phyloP scores from a whole-genome alignment of 1,139 yeast genomes.

The Pichia norvegensis region DNA sequence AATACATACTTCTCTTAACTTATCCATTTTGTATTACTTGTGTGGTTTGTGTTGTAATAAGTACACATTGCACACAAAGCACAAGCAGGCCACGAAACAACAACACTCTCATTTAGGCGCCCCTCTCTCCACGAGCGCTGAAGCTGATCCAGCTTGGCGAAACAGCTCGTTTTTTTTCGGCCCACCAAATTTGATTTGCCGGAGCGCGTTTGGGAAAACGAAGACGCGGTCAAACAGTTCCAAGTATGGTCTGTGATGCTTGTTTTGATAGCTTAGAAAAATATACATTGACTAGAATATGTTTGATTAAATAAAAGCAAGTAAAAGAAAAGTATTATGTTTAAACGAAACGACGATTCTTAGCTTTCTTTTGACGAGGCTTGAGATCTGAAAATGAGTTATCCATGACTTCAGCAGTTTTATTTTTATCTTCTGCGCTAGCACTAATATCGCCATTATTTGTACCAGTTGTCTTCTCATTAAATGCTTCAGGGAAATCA shows the following conservation, averaged over 20 bases:
- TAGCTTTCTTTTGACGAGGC: not conserved
- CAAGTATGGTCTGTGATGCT: too few species aligned
- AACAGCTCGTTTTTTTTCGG: too few species aligned
- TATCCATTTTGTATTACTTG: slow-evolving; percentile 33
- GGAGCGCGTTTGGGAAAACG: too few species aligned
- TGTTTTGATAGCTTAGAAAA: too few species aligned
- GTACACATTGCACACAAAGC: too few species aligned
- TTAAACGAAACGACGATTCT: not conserved
- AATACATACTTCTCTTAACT: slow-evolving; percentile 42
- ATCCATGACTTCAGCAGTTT: slow-evolving; percentile 1
- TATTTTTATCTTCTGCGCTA: not conserved
- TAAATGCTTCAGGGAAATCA: slow-evolving; percentile 5
- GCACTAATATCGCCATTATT: not conserved
- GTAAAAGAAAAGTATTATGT: not conserved
- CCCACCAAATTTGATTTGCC: too few species aligned
- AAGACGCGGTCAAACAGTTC: too few species aligned
- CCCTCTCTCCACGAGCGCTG: too few species aligned
- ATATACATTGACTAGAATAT: too few species aligned
- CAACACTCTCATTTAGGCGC: too few species aligned
- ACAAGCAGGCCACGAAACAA: not conserved
- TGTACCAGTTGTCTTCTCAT: not conserved
- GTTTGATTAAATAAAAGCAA: not conserved
- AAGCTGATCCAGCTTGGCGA: too few species aligned
- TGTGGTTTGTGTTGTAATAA: not conserved
- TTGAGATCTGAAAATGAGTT: not conserved